Percentiles rank a stretch among this genome's conserved stretches.
Conservation (phyloP, 1,284 basidiomycete species). For the Boletus semigastroideus region DNA sequence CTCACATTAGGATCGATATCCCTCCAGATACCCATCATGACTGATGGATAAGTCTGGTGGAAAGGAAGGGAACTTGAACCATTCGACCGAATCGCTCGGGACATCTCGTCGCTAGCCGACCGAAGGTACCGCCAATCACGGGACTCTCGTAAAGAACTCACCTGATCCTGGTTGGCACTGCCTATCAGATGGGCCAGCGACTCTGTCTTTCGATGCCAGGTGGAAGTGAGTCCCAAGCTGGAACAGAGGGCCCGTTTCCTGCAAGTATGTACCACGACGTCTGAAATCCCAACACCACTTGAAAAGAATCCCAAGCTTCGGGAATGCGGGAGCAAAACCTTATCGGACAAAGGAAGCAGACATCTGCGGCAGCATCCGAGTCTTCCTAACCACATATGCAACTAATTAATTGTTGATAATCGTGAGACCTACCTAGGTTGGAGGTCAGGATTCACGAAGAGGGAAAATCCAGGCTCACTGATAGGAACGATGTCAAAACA, state of each 20-base stretch:
- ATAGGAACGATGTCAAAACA: too few species aligned
- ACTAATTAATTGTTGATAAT: neutral
- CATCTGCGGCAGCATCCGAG: too few species aligned
- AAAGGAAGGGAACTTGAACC: conserved; percentile 31
- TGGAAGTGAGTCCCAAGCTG: too few species aligned
- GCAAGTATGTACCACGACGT: neutral
- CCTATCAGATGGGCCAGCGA: too few species aligned
- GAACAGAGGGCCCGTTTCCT: neutral
- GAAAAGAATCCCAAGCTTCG: neutral
- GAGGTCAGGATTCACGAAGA: too few species aligned
- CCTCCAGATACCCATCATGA: conserved; percentile 4
- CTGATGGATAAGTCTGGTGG: conserved; percentile 4
- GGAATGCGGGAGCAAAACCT: conserved; percentile 3
- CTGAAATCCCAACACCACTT: neutral
- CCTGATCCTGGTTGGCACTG: too few species aligned
- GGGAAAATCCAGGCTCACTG: too few species aligned
- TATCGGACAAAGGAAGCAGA: conserved; percentile 1
- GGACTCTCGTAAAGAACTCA: conserved; percentile 39
- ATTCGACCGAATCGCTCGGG: conserved; percentile 44
- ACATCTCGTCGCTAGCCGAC: conserved; percentile 47
- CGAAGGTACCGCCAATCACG: conserved; percentile 55
- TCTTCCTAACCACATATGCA: neutral
- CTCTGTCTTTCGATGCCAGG: too few species aligned
- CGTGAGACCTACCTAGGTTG: neutral
- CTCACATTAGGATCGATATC: conserved; percentile 2